A percentile compares a stretch with the other conserved stretches of the same genome.
Conservation (phyloP, 495 filamentous ascomycete genomes). For the Penicillium fimorum region DNA sequence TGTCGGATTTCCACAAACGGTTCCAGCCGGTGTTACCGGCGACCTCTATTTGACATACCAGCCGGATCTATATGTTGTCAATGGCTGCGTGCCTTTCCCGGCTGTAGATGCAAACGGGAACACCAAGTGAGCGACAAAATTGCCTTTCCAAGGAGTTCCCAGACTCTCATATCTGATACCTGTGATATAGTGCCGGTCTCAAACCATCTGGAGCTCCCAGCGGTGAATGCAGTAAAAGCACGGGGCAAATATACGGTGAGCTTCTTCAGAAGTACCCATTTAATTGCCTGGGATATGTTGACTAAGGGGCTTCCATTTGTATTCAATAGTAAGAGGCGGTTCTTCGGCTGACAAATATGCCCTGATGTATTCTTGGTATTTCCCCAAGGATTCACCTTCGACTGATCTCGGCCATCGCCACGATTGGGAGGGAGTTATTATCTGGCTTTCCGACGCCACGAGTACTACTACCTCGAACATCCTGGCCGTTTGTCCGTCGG, state of each 20-base stretch:
- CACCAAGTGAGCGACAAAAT: conserved; percentile 39
- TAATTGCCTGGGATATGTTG: not conserved
- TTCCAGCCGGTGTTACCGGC: conserved; percentile 42
- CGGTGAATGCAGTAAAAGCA: conserved; percentile 44
- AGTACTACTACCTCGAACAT: conserved; percentile 43
- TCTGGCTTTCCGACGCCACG: conserved; percentile 41
- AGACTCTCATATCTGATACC: not conserved
- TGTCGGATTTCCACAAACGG: conserved; percentile 47
- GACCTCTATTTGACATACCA: conserved; percentile 49
- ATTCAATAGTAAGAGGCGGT: conserved; percentile 27
- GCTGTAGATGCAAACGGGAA: conserved; percentile 50
- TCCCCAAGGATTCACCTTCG: conserved; percentile 48
- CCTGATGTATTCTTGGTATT: conserved; percentile 56
- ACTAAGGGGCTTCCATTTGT: not conserved
- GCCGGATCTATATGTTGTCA: conserved; percentile 48
- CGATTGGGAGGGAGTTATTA: conserved; percentile 53
- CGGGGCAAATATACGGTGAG: conserved; percentile 48
- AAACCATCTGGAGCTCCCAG: conserved; percentile 32
- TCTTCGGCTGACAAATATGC: conserved; percentile 35
- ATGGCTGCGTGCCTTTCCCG: conserved; percentile 56
- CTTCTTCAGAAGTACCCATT: not conserved
- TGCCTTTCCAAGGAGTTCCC: not conserved
- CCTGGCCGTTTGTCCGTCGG: conserved; percentile 50
- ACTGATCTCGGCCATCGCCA: conserved; percentile 48
- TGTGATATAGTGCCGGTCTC: conserved; percentile 37